Percentiles rank a stretch among this genome's conserved stretches.
phyloP scores from a whole-genome alignment of 2,329 filamentous ascomycete species.

The Didymella segeticola region DNA sequence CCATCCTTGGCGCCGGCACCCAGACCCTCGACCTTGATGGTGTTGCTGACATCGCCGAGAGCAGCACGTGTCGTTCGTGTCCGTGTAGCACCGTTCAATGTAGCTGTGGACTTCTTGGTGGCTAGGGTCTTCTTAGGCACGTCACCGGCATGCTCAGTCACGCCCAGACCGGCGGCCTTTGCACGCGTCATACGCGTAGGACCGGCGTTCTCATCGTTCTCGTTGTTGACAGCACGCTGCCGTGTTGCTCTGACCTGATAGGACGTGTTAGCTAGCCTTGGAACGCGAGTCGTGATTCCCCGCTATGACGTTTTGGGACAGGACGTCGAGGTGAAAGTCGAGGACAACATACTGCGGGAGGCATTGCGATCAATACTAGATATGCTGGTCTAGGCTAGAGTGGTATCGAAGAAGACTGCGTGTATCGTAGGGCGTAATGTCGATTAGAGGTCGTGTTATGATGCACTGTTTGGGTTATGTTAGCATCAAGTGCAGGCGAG shows the following conservation, averaged over 20 bases:
- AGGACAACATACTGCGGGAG: conserved; percentile 59
- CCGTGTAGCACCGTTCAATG: conserved; percentile 51
- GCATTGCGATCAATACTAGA: conserved; percentile 58
- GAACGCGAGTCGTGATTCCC: conserved; percentile 9
- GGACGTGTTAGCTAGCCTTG: conserved; percentile 50
- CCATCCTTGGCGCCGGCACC: conserved; percentile 55
- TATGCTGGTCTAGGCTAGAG: conserved; percentile 46
- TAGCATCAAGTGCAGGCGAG: conserved; percentile 30
- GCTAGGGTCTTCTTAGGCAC: conserved; percentile 58
- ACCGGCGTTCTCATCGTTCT: conserved; percentile 88
- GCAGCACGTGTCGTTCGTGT: conserved; percentile 76
- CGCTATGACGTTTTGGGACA: conserved; percentile 16
- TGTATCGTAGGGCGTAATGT: conserved; percentile 36
- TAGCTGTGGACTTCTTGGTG: conserved; percentile 53
- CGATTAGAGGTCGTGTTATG: conserved; percentile 45
- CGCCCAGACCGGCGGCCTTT: conserved; percentile 72
- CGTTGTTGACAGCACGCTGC: conserved; percentile 80
- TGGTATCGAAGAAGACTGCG: conserved; percentile 28
- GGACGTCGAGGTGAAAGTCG: conserved; percentile 15
- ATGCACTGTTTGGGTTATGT: conserved; percentile 42
- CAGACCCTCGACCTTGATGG: conserved; percentile 72
- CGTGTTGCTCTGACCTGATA: conserved; percentile 71
- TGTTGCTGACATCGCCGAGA: conserved; percentile 94
- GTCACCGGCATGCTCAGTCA: conserved; percentile 63
- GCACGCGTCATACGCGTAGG: conserved; percentile 90